Percentiles rank a stretch among this genome's conserved stretches.
Evolutionary conservation across 805 yeast species (phyloP).

Genomic region (Schizosaccharomyces cryophilus): DNA sequence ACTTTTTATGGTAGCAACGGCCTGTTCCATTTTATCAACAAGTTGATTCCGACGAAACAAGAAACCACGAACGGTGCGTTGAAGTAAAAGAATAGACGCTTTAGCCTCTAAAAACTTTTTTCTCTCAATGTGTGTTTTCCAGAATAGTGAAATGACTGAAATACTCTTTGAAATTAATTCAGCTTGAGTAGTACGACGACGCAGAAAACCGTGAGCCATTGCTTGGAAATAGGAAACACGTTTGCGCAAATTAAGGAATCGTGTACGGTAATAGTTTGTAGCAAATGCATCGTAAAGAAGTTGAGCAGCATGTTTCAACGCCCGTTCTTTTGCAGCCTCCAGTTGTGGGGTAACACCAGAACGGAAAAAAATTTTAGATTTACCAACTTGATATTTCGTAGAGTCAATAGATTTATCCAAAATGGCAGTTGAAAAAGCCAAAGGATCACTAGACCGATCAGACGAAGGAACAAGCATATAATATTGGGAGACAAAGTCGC

Average conservation of each 20-base stretch:
- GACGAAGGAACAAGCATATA: conserved; percentile 56
- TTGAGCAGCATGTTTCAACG: conserved; percentile 53
- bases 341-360: conserved; percentile 88
- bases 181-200: conserved; percentile 31
- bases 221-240: conserved; percentile 37
- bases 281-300: conserved; percentile 66
- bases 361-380: conserved; percentile 79
- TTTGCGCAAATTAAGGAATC: conserved; percentile 28
- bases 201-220: conserved; percentile 34
- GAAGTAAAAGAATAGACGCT: conserved; percentile 29
- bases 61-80: conserved; percentile 28
- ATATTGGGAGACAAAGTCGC: conserved; percentile 74
- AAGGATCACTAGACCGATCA: conserved; percentile 31
- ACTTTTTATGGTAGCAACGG: conserved; percentile 53
- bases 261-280: conserved; percentile 35
- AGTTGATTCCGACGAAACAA: conserved; percentile 28
- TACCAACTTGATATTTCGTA: conserved; percentile 65
- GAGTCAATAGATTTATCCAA: conserved; percentile 33
- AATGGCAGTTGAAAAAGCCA: conserved; percentile 35
- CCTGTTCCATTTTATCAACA: conserved; percentile 27
- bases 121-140: conserved; percentile 20
- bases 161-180: conserved; percentile 34
- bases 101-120: conserved; percentile 28
- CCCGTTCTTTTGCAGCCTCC: conserved; percentile 63
- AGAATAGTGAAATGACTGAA: conserved; percentile 41